Evolutionary conservation across 23 red algal genomes (phyloP).

Genomic region (Gracilaria domingensis): DNA sequence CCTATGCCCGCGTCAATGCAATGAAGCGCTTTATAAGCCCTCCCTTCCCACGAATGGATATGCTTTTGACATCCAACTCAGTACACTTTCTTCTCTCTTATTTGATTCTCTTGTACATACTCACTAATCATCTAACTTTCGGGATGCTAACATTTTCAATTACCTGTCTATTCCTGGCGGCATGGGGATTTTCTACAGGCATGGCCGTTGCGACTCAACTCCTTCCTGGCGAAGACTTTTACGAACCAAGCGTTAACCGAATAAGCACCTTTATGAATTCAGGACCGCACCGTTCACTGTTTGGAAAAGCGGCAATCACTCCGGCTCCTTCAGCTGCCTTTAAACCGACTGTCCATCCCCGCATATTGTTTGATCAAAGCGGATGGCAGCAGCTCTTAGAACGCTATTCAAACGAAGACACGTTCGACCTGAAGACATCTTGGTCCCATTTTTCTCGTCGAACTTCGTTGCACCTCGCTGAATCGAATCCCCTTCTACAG

Average conservation of each 20-base stretch:
- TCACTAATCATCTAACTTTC: background rate
- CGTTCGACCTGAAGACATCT: background rate
- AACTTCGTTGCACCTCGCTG: slow-evolving; percentile 1
- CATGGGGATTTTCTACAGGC: background rate
- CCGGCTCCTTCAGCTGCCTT: slow-evolving; percentile 38
- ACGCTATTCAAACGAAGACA: slow-evolving; percentile 32
- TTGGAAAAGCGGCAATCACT: slow-evolving; percentile 33
- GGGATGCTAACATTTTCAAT: background rate
- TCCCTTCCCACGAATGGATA: background rate
- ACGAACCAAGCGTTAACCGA: background rate
- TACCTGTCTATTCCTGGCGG: background rate
- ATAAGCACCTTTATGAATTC: slow-evolving; percentile 6
- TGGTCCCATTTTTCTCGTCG: slow-evolving; percentile 32
- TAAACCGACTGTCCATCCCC: slow-evolving; percentile 30
- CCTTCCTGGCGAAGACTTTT: background rate
- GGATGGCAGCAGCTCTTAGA: slow-evolving; percentile 30
- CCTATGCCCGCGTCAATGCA: no score
- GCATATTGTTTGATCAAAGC: slow-evolving; percentile 3
- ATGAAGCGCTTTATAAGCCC: background rate
- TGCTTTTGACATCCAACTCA: background rate
- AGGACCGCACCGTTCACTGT: slow-evolving; percentile 10
- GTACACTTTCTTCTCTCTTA: background rate
- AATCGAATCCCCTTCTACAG: background rate
- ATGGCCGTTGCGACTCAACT: background rate
- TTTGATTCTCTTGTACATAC: background rate